Base-by-base conservation (phyloP, 2,329 filamentous ascomycete species). In the Geoglossum cookeanum region DNA sequence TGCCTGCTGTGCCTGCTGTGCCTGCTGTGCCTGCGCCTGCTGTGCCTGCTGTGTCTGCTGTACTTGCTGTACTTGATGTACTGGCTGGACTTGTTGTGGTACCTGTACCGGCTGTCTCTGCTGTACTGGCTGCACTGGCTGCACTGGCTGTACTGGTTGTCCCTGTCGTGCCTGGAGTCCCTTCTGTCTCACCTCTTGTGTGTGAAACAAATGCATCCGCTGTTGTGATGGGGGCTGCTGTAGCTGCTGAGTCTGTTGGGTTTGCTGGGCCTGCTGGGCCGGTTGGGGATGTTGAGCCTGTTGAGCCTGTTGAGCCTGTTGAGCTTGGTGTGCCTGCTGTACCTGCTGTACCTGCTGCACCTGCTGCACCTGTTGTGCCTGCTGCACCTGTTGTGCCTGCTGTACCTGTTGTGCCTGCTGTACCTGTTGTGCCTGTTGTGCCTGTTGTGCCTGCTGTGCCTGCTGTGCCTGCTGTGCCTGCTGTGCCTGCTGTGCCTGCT, bases 311-410 rank as follows among this genome's bases (percentile, higher is more conserved):
- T 17, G 52, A 13, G 8, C n/a, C 47, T 37, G 56, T 49, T 57
- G 42, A 9, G 55, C 39, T 35, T 57, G 55, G 22, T 49, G 48
- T 22, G 27, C 33, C 39, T 32, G 55, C 42, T 13, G 42, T 8
- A 15, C 30, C 39, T 44, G 54, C 27, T 27, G 33, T 30, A 11
- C 9, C 8, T 27, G 52, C 29, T 44, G 54, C 15, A 13, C 54
- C 37, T 64, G 55, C 39, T 64, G 65, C 8, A 15, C 39, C 17
- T 62, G 59, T 37, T 67, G 67, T 32, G 64, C 60, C 59, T 32
- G 60, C n/a, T 56, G 49, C 8, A n/a, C n/a, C n/a, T 58, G 48
- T 32, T 39, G 57, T 48, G 30, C 13, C 54, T 47, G n/a, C 45
- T 35, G 17, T 55, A 56, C 32, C 9, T 55, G 52, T 15, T 55